phyloP scores from a whole-genome alignment of 768 basidiomycete species.

The Austroboletus festivus region DNA sequence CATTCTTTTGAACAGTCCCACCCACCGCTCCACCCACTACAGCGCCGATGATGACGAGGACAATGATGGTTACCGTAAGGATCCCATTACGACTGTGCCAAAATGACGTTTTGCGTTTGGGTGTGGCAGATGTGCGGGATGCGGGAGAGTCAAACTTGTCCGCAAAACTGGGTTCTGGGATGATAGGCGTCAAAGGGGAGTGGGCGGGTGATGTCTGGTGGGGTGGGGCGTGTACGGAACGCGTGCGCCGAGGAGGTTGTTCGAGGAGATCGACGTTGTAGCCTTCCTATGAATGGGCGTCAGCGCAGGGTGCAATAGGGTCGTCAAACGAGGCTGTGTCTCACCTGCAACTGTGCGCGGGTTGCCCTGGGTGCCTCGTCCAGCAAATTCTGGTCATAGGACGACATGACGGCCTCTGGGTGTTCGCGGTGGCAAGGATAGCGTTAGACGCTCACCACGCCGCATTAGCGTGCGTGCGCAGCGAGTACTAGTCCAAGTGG shows the following conservation, averaged over 20 bases:
- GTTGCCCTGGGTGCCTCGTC: constrained; percentile 41
- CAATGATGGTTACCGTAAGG: constrained; percentile 35
- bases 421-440: not conserved
- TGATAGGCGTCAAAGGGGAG: constrained; percentile 7
- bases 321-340: too few relatives aligned
- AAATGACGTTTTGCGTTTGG: constrained; percentile 35
- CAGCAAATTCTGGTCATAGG: constrained; percentile 41
- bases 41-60: constrained; percentile 45
- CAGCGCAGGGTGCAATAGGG: too few relatives aligned
- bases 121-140: too few relatives aligned
- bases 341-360: constrained; percentile 41
- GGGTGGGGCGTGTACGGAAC: constrained; percentile 14
- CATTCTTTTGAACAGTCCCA: constrained; percentile 38
- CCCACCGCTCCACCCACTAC: constrained; percentile 60
- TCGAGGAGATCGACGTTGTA: constrained; percentile 49
- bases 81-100: constrained; percentile 48
- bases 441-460: constrained; percentile 19
- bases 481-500: too few relatives aligned
- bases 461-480: too few relatives aligned
- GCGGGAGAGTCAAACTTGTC: constrained; percentile 10
- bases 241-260: constrained; percentile 21
- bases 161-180: constrained; percentile 10
- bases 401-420: constrained; percentile 27
- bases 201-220: constrained; percentile 9
- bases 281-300: constrained; percentile 52